These are phyloP conservation scores for Ceratocystis lukuohia DNA, from an alignment of 2,329 filamentous ascomycete species.

Conservation along the genomic window DNA sequence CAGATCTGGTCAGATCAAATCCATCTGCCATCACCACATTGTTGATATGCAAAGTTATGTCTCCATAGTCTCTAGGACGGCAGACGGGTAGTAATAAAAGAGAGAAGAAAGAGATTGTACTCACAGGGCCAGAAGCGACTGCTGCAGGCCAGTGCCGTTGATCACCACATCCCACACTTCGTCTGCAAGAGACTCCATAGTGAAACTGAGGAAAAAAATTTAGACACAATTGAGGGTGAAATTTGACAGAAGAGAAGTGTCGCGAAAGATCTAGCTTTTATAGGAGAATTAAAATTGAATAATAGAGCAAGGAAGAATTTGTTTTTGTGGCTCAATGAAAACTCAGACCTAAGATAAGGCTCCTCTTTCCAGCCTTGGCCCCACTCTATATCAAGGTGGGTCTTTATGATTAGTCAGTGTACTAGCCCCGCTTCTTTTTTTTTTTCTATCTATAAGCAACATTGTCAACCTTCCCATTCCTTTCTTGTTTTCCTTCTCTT, in stretches of 20 bases:
- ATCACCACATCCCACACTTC: conserved; percentile 70
- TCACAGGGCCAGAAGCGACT: conserved; percentile 71
- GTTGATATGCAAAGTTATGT: conserved; percentile 21
- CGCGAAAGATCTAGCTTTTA: not conserved
- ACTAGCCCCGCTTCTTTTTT: conserved; percentile 2
- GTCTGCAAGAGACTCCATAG: conserved; percentile 62
- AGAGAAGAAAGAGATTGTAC: conserved; percentile 24
- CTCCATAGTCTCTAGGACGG: conserved; percentile 24
- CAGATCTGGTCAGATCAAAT: conserved; percentile 33
- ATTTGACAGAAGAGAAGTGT: conserved; percentile 2
- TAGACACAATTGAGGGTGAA: conserved; percentile 9
- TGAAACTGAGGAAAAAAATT: conserved; percentile 22
- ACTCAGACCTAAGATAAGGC: not conserved
- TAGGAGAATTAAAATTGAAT: not conserved
- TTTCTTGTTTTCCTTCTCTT: conserved; percentile 26
- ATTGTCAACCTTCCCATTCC: not conserved
- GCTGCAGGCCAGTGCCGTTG: conserved; percentile 62
- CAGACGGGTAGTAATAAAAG: conserved; percentile 24
- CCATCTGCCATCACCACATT: conserved; percentile 1
- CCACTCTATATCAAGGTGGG: not conserved
- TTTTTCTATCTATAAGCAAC: not conserved
- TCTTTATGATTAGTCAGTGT: conserved; percentile 10
- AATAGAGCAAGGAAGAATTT: not conserved
- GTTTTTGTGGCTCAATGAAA: conserved; percentile 3
- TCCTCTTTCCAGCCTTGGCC: conserved; percentile 14